These are phyloP conservation scores for Candida albicans DNA, from an alignment of 1,139 yeast species.

Conservation along the genomic window DNA sequence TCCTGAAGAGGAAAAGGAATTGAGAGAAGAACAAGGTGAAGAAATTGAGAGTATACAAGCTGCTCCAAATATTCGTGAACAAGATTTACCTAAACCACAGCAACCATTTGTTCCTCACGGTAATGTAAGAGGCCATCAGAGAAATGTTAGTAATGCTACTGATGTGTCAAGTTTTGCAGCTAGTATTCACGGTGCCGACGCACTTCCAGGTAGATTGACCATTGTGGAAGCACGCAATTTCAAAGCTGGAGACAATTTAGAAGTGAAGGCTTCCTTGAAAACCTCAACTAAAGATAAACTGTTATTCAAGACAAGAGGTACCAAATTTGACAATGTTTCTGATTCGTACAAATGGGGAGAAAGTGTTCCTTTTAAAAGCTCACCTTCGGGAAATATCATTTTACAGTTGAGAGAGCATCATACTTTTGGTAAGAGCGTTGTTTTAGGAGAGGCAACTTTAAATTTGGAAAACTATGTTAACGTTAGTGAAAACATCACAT, in stretches of 20 bases:
- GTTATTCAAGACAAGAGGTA: constrained; percentile 62
- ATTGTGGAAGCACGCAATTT: constrained; percentile 45
- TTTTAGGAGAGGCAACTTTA: constrained; percentile 56
- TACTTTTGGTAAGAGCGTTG: constrained; percentile 69
- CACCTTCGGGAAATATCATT: constrained; percentile 56
- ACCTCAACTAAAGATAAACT: constrained; percentile 56
- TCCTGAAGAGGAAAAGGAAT: constrained; percentile 16
- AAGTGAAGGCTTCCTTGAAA: constrained; percentile 53
- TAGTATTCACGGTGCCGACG: constrained; percentile 36
- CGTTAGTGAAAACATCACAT: constrained; percentile 30
- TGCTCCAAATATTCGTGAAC: constrained; percentile 37
- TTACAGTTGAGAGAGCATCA: constrained; percentile 69
- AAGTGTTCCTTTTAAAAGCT: constrained; percentile 64
- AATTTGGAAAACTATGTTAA: constrained; percentile 38
- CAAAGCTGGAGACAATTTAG: constrained; percentile 30
- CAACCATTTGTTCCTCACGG: constrained; percentile 8
- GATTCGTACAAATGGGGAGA: constrained; percentile 61
- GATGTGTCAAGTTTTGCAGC: constrained; percentile 39
- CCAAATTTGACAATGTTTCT: constrained; percentile 49
- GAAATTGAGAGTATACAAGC: constrained; percentile 19
- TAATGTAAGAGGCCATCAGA: constrained; percentile 26
- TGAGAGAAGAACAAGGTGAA: constrained; percentile 12
- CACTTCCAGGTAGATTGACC: constrained; percentile 56
- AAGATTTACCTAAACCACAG: constrained; percentile 45
- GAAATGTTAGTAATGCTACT: constrained; percentile 27